Evolutionary conservation across 192 early-diverging fungal species (phyloP).

Genomic region (Entomortierella lignicola): DNA sequence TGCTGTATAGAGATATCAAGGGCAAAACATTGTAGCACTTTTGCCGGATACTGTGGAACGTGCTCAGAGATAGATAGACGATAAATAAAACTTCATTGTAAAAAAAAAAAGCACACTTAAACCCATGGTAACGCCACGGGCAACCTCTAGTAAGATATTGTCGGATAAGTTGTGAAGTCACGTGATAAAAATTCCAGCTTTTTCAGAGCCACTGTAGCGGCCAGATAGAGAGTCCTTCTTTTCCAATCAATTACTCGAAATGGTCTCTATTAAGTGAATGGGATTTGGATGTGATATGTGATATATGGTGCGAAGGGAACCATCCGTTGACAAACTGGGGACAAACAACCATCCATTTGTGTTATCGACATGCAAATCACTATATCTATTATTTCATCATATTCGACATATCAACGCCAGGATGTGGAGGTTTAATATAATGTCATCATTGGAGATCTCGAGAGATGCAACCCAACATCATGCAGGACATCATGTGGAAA

Average conservation of each 20-base stretch:
- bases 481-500: slow-evolving; percentile 27
- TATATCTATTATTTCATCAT: slow-evolving; percentile 1
- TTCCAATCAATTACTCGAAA: slow-evolving; percentile 36
- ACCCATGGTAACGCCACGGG: too few species aligned
- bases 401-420: not conserved
- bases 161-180: not conserved
- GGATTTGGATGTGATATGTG: slow-evolving; percentile 11
- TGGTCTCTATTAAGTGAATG: slow-evolving; percentile 18
- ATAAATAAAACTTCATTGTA: too few species aligned
- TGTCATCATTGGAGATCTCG: not conserved
- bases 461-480: slow-evolving; percentile 1
- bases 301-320: not conserved
- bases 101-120: too few species aligned
- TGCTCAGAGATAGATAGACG: too few species aligned
- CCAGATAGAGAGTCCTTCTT: slow-evolving; percentile 17
- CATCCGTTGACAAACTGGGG: slow-evolving; percentile 8
- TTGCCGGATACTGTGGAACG: too few species aligned
- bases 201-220: not conserved
- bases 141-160: too few species aligned
- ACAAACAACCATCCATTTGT: not conserved
- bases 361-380: not conserved
- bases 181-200: not conserved
- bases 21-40: too few species aligned
- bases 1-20: too few species aligned
- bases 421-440: not conserved